These are phyloP conservation scores for Hyphopichia burtonii DNA, from an alignment of 1,139 yeast species.

Conservation along the genomic window DNA sequence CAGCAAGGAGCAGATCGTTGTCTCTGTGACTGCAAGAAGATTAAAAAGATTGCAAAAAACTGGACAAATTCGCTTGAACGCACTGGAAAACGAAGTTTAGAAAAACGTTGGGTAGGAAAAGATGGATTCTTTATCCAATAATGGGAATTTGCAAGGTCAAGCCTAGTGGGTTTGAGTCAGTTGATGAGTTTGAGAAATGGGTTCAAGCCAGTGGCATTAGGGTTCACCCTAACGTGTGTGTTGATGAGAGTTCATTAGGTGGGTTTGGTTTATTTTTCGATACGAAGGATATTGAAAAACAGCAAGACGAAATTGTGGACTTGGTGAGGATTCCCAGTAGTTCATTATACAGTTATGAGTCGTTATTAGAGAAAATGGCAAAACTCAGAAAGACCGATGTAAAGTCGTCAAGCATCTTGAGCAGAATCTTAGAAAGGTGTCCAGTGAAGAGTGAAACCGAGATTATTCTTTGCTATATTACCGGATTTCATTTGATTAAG, in stretches of 20 bases:
- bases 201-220: not conserved
- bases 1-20: too few relatives aligned
- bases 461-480: constrained; percentile 27
- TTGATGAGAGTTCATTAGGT: constrained; percentile 27
- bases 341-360: constrained; percentile 26
- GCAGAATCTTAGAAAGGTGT: constrained; percentile 8
- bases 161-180: not conserved
- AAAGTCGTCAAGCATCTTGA: not conserved
- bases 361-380: constrained; percentile 26
- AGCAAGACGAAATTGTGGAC: not conserved
- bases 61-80: too few relatives aligned
- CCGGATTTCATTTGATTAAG: constrained; percentile 19
- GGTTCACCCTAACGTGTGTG: constrained; percentile 11
- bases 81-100: too few relatives aligned
- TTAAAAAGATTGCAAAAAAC: too few relatives aligned
- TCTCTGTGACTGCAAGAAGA: too few relatives aligned
- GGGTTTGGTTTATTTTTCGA: constrained; percentile 35
- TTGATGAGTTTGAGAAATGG: not conserved
- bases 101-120: too few relatives aligned
- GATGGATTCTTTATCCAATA: not conserved
- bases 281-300: not conserved
- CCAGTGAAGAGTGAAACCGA: constrained; percentile 30
- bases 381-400: not conserved
- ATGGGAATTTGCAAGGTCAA: not conserved
- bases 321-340: not conserved